Evolutionary conservation across 2,329 filamentous ascomycete genomes (phyloP).

Genomic region (Plectosphaerella sp.): DNA sequence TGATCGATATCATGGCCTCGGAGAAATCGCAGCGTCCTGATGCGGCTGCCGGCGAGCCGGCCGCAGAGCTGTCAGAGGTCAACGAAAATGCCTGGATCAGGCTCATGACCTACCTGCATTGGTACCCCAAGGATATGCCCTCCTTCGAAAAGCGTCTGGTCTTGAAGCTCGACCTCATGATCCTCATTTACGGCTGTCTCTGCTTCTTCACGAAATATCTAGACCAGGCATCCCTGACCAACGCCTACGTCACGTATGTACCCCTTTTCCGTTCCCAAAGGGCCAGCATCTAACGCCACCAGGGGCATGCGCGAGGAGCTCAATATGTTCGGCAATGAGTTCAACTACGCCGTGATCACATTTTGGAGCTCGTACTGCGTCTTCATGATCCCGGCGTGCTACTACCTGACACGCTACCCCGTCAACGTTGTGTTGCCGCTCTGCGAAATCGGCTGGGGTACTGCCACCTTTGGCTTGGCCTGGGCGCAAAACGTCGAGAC

Average conservation of each 20-base stretch:
- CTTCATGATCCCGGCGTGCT: slow-evolving; percentile 34
- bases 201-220: slow-evolving; percentile 35
- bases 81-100: slow-evolving; percentile 18
- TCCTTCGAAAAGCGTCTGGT: slow-evolving; percentile 26
- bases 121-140: slow-evolving; percentile 27
- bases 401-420: slow-evolving; percentile 31
- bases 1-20: background rate
- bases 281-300: slow-evolving; percentile 1
- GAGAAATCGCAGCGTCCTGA: background rate
- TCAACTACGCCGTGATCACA: slow-evolving; percentile 23
- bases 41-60: background rate
- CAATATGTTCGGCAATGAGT: slow-evolving; percentile 25
- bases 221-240: slow-evolving; percentile 30
- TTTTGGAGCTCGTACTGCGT: slow-evolving; percentile 33
- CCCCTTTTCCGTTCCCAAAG: too few species aligned
- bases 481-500: slow-evolving; percentile 25
- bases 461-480: slow-evolving; percentile 22
- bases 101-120: slow-evolving; percentile 21
- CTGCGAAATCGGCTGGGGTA: slow-evolving; percentile 24
- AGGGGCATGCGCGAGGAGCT: slow-evolving; percentile 33
- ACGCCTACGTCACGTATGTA: slow-evolving; percentile 28
- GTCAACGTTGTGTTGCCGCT: slow-evolving; percentile 23
- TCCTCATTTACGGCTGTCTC: slow-evolving; percentile 31
- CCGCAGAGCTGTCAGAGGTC: background rate
- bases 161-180: slow-evolving; percentile 30